phyloP scores from a whole-genome alignment of 306 rosid species.

The Begonia masoniana region DNA sequence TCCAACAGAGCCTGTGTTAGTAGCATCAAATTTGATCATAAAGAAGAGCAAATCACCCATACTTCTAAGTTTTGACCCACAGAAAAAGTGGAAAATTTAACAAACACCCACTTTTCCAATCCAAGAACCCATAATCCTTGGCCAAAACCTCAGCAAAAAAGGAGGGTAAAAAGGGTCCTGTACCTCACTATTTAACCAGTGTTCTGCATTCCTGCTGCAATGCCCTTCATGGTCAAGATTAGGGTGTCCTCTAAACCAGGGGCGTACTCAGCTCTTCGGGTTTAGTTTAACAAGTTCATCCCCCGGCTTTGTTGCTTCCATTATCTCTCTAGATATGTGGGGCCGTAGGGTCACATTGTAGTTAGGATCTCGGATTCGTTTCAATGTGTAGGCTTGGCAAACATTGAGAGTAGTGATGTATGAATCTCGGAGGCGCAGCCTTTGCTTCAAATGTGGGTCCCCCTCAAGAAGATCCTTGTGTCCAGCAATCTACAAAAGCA shows the following conservation, averaged over 20 bases:
- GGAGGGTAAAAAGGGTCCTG: too few relatives aligned
- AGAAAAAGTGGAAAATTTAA: too few relatives aligned
- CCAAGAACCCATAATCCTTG: too few relatives aligned
- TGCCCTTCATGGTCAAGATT: conserved; percentile 91
- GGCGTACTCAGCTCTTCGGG: conserved; percentile 77
- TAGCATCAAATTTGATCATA: too few relatives aligned
- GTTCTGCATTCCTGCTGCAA: conserved; percentile 94
- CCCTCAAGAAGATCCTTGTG: conserved; percentile 94
- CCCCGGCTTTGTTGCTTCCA: conserved; percentile 39
- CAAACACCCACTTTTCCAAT: too few relatives aligned
- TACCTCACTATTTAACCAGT: conserved; percentile 37
- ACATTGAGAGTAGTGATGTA: conserved; percentile 78
- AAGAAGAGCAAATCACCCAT: too few relatives aligned
- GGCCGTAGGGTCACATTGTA: conserved; percentile 36
- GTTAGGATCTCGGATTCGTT: conserved; percentile 61
- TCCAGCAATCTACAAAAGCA: conserved; percentile 51
- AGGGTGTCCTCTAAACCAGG: conserved; percentile 94
- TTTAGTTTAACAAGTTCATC: conserved; percentile 63
- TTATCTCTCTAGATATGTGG: conserved; percentile 44
- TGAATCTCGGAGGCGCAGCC: conserved; percentile 70
- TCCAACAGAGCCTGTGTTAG: too few relatives aligned
- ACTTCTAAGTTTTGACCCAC: too few relatives aligned
- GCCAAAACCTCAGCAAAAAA: too few relatives aligned
- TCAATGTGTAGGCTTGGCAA: conserved; percentile 89
- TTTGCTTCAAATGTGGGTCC: conserved; percentile 72